These are phyloP conservation scores for Penicillium egyptiacum DNA, from an alignment of 495 filamentous ascomycete species.

Conservation along the genomic window DNA sequence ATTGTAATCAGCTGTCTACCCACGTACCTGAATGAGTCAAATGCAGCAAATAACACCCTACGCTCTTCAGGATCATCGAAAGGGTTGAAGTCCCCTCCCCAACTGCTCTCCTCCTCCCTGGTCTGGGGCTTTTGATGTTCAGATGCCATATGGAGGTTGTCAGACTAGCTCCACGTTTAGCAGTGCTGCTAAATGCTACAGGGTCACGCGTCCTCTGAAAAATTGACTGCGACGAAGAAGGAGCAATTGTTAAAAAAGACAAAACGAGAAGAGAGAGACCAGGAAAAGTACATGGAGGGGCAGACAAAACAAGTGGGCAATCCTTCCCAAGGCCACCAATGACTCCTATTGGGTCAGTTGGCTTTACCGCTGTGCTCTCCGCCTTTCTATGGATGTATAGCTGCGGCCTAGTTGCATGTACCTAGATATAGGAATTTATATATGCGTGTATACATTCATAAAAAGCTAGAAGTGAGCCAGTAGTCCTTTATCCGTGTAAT, in stretches of 20 bases:
- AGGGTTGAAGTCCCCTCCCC: slow-evolving; percentile 59
- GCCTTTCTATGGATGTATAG: not conserved
- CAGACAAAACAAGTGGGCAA: slow-evolving; percentile 8
- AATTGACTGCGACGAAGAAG: not conserved
- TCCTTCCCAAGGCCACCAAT: not conserved
- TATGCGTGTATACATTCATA: not conserved
- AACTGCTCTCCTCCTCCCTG: slow-evolving; percentile 39
- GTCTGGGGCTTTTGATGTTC: slow-evolving; percentile 19
- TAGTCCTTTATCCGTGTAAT: not conserved
- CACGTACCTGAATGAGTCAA: slow-evolving; percentile 86
- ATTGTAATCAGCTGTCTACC: not conserved
- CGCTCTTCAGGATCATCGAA: slow-evolving; percentile 73
- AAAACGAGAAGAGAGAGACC: not conserved
- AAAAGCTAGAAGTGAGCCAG: not conserved
- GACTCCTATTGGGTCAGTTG: slow-evolving; percentile 3
- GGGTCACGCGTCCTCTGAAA: too few relatives aligned
- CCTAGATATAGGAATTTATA: not conserved
- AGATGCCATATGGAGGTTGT: slow-evolving; percentile 18
- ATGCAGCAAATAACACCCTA: slow-evolving; percentile 68
- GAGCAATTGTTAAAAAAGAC: not conserved
- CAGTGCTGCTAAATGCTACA: not conserved
- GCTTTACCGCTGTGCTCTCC: not conserved
- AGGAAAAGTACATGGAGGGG: slow-evolving; percentile 17
- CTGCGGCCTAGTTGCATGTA: not conserved
- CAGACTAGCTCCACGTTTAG: not conserved